Evolutionary conservation across 805 yeast genomes (phyloP), one percentile per base, ranked within the genome.

Genomic region (Kluyveromyces lactis): DNA sequence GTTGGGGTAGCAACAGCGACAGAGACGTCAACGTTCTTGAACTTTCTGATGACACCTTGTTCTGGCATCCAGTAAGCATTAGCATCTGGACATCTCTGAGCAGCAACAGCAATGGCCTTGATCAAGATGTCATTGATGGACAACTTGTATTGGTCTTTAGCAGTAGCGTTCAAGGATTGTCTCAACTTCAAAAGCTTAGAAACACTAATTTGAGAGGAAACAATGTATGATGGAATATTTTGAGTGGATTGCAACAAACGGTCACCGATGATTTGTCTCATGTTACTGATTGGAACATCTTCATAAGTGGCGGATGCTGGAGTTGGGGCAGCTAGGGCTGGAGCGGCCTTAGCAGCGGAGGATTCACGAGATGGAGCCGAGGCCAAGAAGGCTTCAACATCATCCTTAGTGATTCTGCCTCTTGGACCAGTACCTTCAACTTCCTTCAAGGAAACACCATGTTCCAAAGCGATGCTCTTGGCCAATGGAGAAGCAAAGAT

Each of bases 1-100:
- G 95, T 77, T 63, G 97, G 97, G 15, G 98, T 92, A 45, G 98
- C 92, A 48, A 92, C 99, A 30, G 99, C 99, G 45, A 90, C 97
- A 18, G 97, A 87, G 42, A 92, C 95, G 59, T 92, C 99, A 41
- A 90, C 97, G 55, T 77, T 81, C 57, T 73, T 71, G 76, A 78
- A 92, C 69, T 84, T 89, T 72, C 99, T 85, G 52, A 92, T 86
- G 56, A 90, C 81, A 50, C 87, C 86, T 69, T 92, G 82, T 29
- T 73, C 67, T 62, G 81, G 95, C 56, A 92, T 74, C 92, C 96
- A 92, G 62, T 89, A 84, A 18, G 96, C 77, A 73, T 92, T 92
- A 50, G 80, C 95, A 51, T 81, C 87, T 46, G 98, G 98, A 40
- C 89, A 95, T 67, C 90, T 79, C 65, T 72, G 72, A 43, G 84